Percentiles rank a stretch among this genome's conserved stretches.
Evolutionary conservation across 129 eudicot species (phyloP).

Genomic region (Helianthus tuberosus): DNA sequence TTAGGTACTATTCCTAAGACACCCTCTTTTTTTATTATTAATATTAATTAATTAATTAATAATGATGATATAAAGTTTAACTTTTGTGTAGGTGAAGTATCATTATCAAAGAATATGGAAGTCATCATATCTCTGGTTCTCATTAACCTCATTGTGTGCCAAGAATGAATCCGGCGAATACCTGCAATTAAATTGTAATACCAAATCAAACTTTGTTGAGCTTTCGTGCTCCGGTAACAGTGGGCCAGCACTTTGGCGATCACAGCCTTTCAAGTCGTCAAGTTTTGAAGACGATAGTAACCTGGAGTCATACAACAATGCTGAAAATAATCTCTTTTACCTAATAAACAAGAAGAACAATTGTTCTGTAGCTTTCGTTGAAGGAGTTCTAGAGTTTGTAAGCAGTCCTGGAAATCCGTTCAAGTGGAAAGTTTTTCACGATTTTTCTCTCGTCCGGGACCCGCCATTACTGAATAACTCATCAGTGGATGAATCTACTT

Average conservation of each 20-base stretch:
- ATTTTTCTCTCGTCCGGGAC: conserved; percentile 38
- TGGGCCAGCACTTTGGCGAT: conserved; percentile 72
- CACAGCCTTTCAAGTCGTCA: conserved; percentile 50
- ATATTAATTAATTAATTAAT: too few relatives aligned
- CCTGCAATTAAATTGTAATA: conserved; percentile 57
- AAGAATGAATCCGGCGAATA: conserved; percentile 75
- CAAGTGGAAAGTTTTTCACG: conserved; percentile 73
- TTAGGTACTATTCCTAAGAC: too few relatives aligned
- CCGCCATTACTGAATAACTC: conserved; percentile 21
- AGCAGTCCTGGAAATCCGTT: conserved; percentile 79
- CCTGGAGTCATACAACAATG: conserved; percentile 39
- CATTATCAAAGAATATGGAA: conserved; percentile 76
- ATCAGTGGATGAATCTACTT: conserved; percentile 29
- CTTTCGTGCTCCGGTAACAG: conserved; percentile 63
- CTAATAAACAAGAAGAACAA: conserved; percentile 77
- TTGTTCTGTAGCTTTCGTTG: conserved; percentile 70
- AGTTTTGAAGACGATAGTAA: conserved; percentile 61
- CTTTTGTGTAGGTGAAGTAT: conserved; percentile 72
- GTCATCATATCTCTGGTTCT: conserved; percentile 61
- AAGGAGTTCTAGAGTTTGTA: conserved; percentile 79
- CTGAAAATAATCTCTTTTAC: conserved; percentile 54
- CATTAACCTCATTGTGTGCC: conserved; percentile 76
- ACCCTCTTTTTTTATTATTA: too few relatives aligned
- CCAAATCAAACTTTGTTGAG: conserved; percentile 76
- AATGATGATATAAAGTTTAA: conserved; percentile 1